Base-by-base conservation (phyloP, 169 alveolate species). In the Plasmodium relictum region DNA sequence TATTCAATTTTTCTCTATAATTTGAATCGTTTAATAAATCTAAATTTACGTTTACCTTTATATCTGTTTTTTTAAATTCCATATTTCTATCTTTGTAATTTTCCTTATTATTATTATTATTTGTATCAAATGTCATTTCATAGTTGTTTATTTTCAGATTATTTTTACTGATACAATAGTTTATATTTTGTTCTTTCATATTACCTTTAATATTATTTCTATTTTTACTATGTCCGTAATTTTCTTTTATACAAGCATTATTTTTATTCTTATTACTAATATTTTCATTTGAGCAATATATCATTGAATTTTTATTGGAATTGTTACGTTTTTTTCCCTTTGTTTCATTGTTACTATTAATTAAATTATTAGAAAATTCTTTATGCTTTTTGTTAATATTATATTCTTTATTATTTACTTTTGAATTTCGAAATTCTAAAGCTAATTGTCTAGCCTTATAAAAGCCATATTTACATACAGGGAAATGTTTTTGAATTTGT, bases 401-500 rank as follows among this genome's bases (percentile, higher is more conserved):
- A 48, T n/a, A 42, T 9, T 42, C 50, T 45, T 66, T 68, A 10
- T 59, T 20, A 10, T 50, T 45, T 10, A 80, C 37, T 68, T 80
- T 80, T 14, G 72, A 66, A 68, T 87, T 63, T 1, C 92, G 50
- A 37, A 92, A 88, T n/a, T 91, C 96, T 7, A 93, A 74, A 63
- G 96, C 96, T 65, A 93, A 74, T 59, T 86, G 90, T 14, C 94
- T 76, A 63, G 94, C 96, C 65, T 88, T 91, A 12, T 88, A 65
- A 56, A 93, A 93, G 7, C 96, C 96, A 58, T 70, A 90, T 14
- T 92, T 76, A 62, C 93, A 88, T 16, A 93, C 96, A 20, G 96
- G 96, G 63, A 93, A 93, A 73, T 93, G 96, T 56, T 89, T 89
- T 73, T 93, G 96, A 37, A 91, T 91, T 50, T 93, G 96, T 39